Percentiles rank a stretch among this genome's conserved stretches.
Conservation (phyloP, 2,329 filamentous ascomycete genomes). For the Trichoderma sp. region DNA sequence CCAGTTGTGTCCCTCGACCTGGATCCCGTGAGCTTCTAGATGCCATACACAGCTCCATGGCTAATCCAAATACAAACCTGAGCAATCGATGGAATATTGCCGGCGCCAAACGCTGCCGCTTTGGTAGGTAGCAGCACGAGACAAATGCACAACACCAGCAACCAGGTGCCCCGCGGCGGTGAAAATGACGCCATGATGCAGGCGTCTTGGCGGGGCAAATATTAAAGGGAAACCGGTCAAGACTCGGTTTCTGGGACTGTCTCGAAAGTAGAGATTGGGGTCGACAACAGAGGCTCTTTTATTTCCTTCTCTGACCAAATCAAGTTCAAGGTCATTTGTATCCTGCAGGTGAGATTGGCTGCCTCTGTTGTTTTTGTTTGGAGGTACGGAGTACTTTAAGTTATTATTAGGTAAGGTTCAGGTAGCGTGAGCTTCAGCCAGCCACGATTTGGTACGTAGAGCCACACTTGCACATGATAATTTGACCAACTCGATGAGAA, state of each 20-base stretch:
- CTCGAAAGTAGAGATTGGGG: not conserved
- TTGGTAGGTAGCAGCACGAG: conserved; percentile 56
- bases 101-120: conserved; percentile 63
- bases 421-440: not conserved
- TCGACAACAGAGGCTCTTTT: not conserved
- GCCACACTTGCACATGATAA: not conserved
- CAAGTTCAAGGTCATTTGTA: not conserved
- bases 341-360: not conserved
- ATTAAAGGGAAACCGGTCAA: not conserved
- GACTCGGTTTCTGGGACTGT: not conserved
- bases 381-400: not conserved
- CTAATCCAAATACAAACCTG: conserved; percentile 33
- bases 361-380: not conserved
- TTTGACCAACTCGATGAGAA: not conserved
- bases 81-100: conserved; percentile 66
- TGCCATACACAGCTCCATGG: not conserved
- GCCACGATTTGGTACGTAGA: not conserved
- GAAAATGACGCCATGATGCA: conserved; percentile 46
- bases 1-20: conserved; percentile 67
- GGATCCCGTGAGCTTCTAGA: conserved; percentile 26
- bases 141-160: conserved; percentile 52
- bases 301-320: not conserved
- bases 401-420: not conserved
- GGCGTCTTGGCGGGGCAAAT: not conserved
- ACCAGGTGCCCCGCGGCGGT: conserved; percentile 46